Base-by-base conservation (phyloP, 2,329 filamentous ascomycete genomes). In the Rhexocercosporidium sp. region DNA sequence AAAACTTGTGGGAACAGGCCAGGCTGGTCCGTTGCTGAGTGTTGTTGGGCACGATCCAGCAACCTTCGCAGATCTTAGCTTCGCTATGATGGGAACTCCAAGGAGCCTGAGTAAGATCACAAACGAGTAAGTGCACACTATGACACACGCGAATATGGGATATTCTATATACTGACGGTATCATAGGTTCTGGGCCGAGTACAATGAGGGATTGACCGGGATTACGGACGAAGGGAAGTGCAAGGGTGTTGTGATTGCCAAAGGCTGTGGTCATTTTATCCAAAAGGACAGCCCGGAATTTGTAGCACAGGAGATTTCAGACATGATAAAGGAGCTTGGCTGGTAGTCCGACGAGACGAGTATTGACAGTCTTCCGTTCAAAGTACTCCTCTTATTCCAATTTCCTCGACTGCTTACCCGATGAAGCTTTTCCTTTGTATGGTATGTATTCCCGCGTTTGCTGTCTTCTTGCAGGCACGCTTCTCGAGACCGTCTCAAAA, bases 271-370 rank as follows among this genome's bases (percentile, higher is more conserved):
- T 0, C 77, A 79, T 65, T 78, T 79, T 34, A 71, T 78, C 18
- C 77, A 78, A 41, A 73, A 68, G 31, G 76, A 78, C 59, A 64
- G 75, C 69, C 70, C 75, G 4, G n/a, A 62, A 11, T 76, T 78
- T 57, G 75, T 78, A 1, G 69, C 75, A 65, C 67, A 79, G 77
- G 27, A 77, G 31, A 29, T 72, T 56, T 70, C 74, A 76, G 12
- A 82, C 68, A 41, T 73, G 66, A 1, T 82, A 77, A 62, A 85
- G 71, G 64, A 78, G 71, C 46, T 75, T n/a, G 63, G 8, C 66
- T 71, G 71, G 66, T 69, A 25, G 66, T 20, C 3, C 16, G 11
- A n/a, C 49, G 27, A 18, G 12, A n/a, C 39, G 39, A 44, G 39
- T 4, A 47, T n/a, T n/a, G n/a, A n/a, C n/a, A n/a, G n/a, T n/a